Evolutionary conservation across 495 filamentous ascomycete species (phyloP).

Genomic region (Talaromyces liani): DNA sequence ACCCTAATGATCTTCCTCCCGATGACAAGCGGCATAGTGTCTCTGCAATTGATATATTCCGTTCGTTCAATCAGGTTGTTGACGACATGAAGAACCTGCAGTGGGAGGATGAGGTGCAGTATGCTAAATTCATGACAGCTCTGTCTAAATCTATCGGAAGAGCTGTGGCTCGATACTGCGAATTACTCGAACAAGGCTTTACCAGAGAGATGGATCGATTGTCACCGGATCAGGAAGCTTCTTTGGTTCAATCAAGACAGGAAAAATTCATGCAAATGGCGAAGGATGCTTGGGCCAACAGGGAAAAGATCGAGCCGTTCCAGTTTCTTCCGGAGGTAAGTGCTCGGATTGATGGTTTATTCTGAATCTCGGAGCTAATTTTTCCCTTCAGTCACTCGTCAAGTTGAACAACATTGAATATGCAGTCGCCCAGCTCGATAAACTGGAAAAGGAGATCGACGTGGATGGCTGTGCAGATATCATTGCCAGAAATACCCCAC

Average conservation of each 20-base stretch:
- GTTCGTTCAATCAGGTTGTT: conserved; percentile 82
- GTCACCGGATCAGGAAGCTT: conserved; percentile 78
- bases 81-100: conserved; percentile 78
- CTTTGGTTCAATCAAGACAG: conserved; percentile 70
- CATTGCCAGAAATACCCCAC: conserved; percentile 57
- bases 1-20: conserved; percentile 50
- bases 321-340: conserved; percentile 91
- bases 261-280: conserved; percentile 87
- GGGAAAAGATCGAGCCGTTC: conserved; percentile 94
- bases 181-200: conserved; percentile 81
- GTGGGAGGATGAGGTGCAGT: conserved; percentile 89
- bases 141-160: conserved; percentile 77
- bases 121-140: conserved; percentile 97
- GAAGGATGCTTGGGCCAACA: conserved; percentile 89
- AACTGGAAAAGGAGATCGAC: conserved; percentile 79
- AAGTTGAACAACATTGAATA: conserved; percentile 98
- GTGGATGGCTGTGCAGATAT: conserved; percentile 90
- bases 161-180: conserved; percentile 85
- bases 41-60: conserved; percentile 89
- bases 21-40: conserved; percentile 88
- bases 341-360: conserved; percentile 6
- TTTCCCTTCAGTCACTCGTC: conserved; percentile 65
- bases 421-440: conserved; percentile 83
- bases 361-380: conserved; percentile 8
- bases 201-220: conserved; percentile 86